Evolutionary conservation across 2,329 filamentous ascomycete genomes (phyloP).

Genomic region (Phaeosphaeria sp.): DNA sequence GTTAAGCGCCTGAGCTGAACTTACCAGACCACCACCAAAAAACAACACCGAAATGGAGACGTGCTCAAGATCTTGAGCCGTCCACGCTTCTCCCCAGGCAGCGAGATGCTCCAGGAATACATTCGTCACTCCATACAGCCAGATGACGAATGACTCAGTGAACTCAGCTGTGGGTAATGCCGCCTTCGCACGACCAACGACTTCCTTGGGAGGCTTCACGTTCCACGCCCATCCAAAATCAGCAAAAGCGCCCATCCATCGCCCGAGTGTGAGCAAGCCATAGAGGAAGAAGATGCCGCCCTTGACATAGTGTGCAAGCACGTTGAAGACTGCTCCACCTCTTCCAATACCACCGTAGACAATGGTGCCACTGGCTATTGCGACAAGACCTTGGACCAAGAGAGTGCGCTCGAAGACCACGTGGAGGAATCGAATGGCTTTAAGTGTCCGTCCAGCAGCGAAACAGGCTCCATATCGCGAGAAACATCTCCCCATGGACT

Average conservation of each 20-base stretch:
- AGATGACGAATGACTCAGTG: conserved; percentile 87
- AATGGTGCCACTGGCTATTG: conserved; percentile 73
- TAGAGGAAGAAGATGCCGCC: conserved; percentile 96
- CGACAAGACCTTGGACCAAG: conserved; percentile 77
- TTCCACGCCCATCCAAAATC: conserved; percentile 98
- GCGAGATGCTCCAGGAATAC: conserved; percentile 91
- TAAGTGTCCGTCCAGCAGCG: conserved; percentile 63
- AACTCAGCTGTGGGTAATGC: conserved; percentile 80
- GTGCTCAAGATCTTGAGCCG: conserved; percentile 84
- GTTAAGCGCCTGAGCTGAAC: conserved; percentile 57
- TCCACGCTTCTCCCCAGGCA: conserved; percentile 74
- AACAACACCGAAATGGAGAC: conserved; percentile 92
- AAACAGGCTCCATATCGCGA: conserved; percentile 61
- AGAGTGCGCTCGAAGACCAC: conserved; percentile 76
- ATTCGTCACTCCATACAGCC: conserved; percentile 86
- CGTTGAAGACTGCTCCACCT: conserved; percentile 74
- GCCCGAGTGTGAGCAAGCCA: conserved; percentile 82
- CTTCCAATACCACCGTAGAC: conserved; percentile 86
- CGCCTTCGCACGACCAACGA: conserved; percentile 68
- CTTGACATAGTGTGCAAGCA: conserved; percentile 92
- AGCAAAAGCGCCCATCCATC: conserved; percentile 89
- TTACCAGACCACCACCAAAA: conserved; percentile 79
- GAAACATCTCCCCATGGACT: conserved; percentile 59
- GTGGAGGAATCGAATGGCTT: conserved; percentile 66
- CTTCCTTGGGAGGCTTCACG: conserved; percentile 67